These are phyloP conservation scores for Petasospora fabianii DNA, from an alignment of 1,139 yeast genomes.

Conservation along the genomic window DNA sequence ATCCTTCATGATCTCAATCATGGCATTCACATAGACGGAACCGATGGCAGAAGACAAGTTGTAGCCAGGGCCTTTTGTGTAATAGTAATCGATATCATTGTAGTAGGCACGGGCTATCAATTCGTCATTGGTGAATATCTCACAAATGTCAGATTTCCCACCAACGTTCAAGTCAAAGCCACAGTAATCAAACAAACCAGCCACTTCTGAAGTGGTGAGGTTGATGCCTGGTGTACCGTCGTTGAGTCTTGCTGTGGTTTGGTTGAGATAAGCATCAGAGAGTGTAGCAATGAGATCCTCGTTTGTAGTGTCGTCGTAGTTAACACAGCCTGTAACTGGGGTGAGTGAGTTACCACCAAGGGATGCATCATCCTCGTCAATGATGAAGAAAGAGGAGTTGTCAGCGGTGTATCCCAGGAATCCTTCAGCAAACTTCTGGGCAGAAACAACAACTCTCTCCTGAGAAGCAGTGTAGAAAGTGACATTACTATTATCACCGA, in stretches of 20 bases:
- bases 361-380: constrained; percentile 27
- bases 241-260: constrained; percentile 29
- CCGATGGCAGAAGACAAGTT: constrained; percentile 42
- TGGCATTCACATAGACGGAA: constrained; percentile 46
- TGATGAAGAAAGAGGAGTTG: constrained; percentile 10
- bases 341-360: constrained; percentile 39
- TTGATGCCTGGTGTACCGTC: constrained; percentile 36
- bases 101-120: constrained; percentile 42
- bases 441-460: constrained; percentile 22
- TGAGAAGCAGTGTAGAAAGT: constrained; percentile 19
- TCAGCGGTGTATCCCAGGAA: constrained; percentile 14
- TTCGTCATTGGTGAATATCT: constrained; percentile 49
- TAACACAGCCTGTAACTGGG: constrained; percentile 26
- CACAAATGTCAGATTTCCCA: constrained; percentile 48
- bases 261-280: constrained; percentile 20
- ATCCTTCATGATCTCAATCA: constrained; percentile 37
- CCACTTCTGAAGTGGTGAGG: constrained; percentile 38
- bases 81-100: constrained; percentile 43
- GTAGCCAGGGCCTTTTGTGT: constrained; percentile 50
- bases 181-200: constrained; percentile 41
- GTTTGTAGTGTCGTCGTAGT: constrained; percentile 22
- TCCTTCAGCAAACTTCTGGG: constrained; percentile 21
- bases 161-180: constrained; percentile 51
- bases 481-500: constrained; percentile 9
- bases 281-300: constrained; percentile 20